These are phyloP conservation scores for Gentiana straminea DNA, from an alignment of 257 asterid genomes.

Conservation along the genomic window DNA sequence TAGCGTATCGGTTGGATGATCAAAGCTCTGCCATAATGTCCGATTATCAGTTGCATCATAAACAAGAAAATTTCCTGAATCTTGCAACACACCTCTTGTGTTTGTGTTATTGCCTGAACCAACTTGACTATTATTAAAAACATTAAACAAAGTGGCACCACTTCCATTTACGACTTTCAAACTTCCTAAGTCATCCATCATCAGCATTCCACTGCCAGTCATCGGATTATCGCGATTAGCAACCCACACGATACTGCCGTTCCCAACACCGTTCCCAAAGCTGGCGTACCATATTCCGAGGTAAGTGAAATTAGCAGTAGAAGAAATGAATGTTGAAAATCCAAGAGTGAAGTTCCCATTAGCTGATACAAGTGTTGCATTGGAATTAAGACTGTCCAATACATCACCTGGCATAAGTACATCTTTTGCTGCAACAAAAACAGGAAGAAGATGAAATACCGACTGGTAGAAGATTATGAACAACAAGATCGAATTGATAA, in stretches of 20 bases:
- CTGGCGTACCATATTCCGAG: conserved; percentile 26
- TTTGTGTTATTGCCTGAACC: conserved; percentile 7
- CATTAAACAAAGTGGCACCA: conserved; percentile 9
- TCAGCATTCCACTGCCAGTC: conserved; percentile 7
- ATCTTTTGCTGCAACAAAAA: not conserved
- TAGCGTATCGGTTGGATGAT: conserved; percentile 46
- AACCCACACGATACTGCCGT: conserved; percentile 21
- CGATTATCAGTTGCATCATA: conserved; percentile 7
- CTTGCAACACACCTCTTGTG: conserved; percentile 21
- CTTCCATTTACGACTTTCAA: conserved; percentile 14
- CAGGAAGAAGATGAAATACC: too few species aligned
- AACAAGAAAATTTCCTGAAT: conserved; percentile 33
- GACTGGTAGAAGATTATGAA: not conserved
- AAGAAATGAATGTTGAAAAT: conserved; percentile 15
- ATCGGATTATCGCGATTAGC: conserved; percentile 26
- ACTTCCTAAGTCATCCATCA: conserved; percentile 17
- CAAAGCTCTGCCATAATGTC: conserved; percentile 42
- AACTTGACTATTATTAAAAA: conserved; percentile 7
- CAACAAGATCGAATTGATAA: not conserved
- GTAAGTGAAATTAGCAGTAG: conserved; percentile 17
- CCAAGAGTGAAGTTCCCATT: conserved; percentile 25
- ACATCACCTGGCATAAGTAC: conserved; percentile 22
- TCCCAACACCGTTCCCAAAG: too few species aligned
- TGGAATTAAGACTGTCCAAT: conserved; percentile 9
- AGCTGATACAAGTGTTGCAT: conserved; percentile 27